phyloP scores from a whole-genome alignment of 1,284 basidiomycete species.

The Taiwanofungus camphoratus region DNA sequence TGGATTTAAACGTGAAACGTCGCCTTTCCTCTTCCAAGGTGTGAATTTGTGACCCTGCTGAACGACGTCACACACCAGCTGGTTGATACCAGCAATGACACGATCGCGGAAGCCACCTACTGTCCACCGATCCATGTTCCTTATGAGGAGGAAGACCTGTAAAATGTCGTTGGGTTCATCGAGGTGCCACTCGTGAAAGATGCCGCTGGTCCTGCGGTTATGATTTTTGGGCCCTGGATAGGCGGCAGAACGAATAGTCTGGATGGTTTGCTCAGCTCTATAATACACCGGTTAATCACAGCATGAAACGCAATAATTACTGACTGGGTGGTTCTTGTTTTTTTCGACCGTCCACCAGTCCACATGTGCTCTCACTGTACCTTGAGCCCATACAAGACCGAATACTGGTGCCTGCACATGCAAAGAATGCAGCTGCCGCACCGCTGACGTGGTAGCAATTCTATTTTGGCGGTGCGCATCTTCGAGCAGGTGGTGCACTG shows the following conservation, averaged over 20 bases:
- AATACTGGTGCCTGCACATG: constrained; percentile 42
- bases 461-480: constrained; percentile 55
- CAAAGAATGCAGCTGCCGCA: constrained; percentile 45
- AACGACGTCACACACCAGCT: constrained; percentile 33
- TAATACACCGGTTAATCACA: background rate
- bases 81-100: constrained; percentile 34
- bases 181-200: constrained; percentile 47
- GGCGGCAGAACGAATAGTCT: constrained; percentile 47
- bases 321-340: constrained; percentile 23
- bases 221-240: constrained; percentile 29
- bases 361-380: constrained; percentile 46
- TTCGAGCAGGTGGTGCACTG: constrained; percentile 39
- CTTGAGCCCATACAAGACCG: constrained; percentile 49
- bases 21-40: constrained; percentile 45
- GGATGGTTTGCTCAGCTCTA: background rate
- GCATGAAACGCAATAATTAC: constrained; percentile 29
- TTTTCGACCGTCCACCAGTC: constrained; percentile 41
- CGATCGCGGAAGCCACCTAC: constrained; percentile 35
- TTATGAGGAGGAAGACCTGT: constrained; percentile 45
- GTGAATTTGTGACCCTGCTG: constrained; percentile 29
- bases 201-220: constrained; percentile 10
- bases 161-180: constrained; percentile 40
- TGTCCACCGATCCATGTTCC: constrained; percentile 51
- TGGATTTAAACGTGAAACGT: constrained; percentile 20
- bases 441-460: constrained; percentile 45